These are phyloP conservation scores for Candida chauliodis DNA, from an alignment of 805 yeast species.

Conservation along the genomic window DNA sequence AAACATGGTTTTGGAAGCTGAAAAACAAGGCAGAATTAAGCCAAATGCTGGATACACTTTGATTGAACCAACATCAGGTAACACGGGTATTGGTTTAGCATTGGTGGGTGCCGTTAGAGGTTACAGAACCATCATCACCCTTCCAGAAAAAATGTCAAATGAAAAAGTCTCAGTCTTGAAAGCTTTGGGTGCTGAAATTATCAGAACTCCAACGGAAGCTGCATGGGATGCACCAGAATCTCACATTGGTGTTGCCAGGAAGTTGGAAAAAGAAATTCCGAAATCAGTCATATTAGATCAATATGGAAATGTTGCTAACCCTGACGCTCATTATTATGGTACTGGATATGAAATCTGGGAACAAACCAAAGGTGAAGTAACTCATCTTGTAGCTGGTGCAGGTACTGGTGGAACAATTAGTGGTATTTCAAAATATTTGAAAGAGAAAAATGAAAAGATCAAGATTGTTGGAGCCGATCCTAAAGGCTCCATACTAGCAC, in stretches of 20 bases:
- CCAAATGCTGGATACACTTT: constrained; percentile 68
- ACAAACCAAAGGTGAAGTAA: constrained; percentile 68
- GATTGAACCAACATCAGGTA: constrained; percentile 89
- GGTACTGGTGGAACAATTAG: constrained; percentile 96
- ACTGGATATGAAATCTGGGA: constrained; percentile 85
- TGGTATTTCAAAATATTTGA: constrained; percentile 81
- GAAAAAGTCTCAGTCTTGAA: constrained; percentile 85
- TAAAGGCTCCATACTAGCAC: constrained; percentile 78
- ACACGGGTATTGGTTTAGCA: constrained; percentile 89
- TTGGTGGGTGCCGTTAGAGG: constrained; percentile 84
- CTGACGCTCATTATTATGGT: constrained; percentile 78
- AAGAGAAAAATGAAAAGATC: constrained; percentile 62
- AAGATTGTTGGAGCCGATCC: constrained; percentile 81
- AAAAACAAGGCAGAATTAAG: constrained; percentile 67
- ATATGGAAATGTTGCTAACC: constrained; percentile 74
- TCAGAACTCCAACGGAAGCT: constrained; percentile 88
- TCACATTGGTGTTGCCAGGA: constrained; percentile 83
- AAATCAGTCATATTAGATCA: constrained; percentile 83
- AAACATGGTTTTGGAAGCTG: constrained; percentile 84
- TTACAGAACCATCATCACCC: constrained; percentile 79
- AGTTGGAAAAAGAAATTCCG: constrained; percentile 77
- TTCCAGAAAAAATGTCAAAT: constrained; percentile 90
- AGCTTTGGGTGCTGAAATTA: constrained; percentile 87
- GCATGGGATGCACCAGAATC: constrained; percentile 93
- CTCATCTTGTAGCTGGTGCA: constrained; percentile 83